Percentiles rank a stretch among this genome's conserved stretches.
These are phyloP conservation scores for Fusarium clavum DNA, from an alignment of 2,329 filamentous ascomycete genomes.

Conservation along the genomic window DNA sequence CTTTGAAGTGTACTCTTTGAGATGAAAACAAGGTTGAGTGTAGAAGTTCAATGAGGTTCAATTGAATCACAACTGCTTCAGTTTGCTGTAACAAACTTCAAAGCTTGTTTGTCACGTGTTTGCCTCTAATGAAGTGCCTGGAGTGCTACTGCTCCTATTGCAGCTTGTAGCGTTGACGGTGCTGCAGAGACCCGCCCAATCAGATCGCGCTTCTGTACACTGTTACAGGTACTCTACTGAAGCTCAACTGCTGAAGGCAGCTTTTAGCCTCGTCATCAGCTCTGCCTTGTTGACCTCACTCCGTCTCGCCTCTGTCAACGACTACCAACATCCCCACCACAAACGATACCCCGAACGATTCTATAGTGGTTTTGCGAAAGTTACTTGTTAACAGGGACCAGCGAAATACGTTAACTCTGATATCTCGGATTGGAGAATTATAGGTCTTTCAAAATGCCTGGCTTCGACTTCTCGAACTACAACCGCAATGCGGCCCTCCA, in stretches of 20 bases:
- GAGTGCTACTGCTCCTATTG: background rate
- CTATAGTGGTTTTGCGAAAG: constrained; percentile 20
- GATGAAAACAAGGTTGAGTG: background rate
- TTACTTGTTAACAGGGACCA: background rate
- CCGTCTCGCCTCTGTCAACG: constrained; percentile 23
- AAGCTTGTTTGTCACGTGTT: constrained; percentile 45
- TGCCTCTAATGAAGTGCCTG: constrained; percentile 22
- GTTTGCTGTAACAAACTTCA: constrained; percentile 30
- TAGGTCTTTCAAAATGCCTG: constrained; percentile 75
- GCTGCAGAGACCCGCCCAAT: constrained; percentile 41
- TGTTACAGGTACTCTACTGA: constrained; percentile 29
- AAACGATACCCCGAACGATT: constrained; percentile 40
- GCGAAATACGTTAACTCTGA: constrained; percentile 8
- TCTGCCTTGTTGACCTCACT: constrained; percentile 48
- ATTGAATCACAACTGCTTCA: constrained; percentile 7
- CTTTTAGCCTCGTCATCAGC: constrained; percentile 68
- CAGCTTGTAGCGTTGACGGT: background rate
- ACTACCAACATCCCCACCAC: constrained; percentile 38
- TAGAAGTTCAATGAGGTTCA: background rate
- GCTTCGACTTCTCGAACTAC: constrained; percentile 99
- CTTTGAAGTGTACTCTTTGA: background rate
- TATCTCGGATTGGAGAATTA: constrained; percentile 25
- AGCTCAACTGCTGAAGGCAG: constrained; percentile 57
- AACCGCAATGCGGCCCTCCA: constrained; percentile 98
- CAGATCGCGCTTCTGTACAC: constrained; percentile 20